Evolutionary conservation across 805 yeast genomes (phyloP), one percentile per base, ranked within the genome.

Genomic region (Kuraishia hungarica): DNA sequence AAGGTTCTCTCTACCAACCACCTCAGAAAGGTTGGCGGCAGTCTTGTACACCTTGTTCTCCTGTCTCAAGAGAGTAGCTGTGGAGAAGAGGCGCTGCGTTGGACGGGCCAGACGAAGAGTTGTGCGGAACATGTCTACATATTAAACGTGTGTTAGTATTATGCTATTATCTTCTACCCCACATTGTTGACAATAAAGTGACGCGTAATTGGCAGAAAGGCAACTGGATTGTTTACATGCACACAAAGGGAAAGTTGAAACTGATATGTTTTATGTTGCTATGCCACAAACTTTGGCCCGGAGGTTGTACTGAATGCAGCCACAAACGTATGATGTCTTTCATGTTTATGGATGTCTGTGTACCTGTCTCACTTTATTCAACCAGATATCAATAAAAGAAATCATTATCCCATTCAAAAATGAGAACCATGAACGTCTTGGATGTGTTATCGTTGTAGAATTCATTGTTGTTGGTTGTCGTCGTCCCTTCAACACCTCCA

Each of bases 21-120:
- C 96, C 71, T 93, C 96, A 56, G 86, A 75, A 65, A 93, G 80
- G 54, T 67, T 75, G 58, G 74, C 65, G 56, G 96, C 93, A 58
- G 90, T 84, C 71, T 81, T 82, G 66, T 72, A 74, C 48, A 72
- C 74, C 55, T 68, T 70, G 58, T 70, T 57, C 54, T 59, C 35
- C 29, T 58, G 52, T 59, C 63, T 62, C 48, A 62, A 60, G 51
- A 67, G 54, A 48, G 62, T 54, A 19, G 68, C 56, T 51, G 72
- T 66, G 26, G 72, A 65, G 61, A 71, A 70, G 20, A 66, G 62
- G 67, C 74, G 70, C 43, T 35, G 43, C 26, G 68, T 59, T 58
- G 68, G 68, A 58, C 66, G 64, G 50, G 68, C 70, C 39, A 67
- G 54, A 65, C 70, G 69, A 52, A 69, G 59, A n/a, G 72, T 64